Evolutionary conservation across 2,329 filamentous ascomycete genomes (phyloP), one percentile per base, ranked within the genome.

Genomic region (Aspergillus melleus): DNA sequence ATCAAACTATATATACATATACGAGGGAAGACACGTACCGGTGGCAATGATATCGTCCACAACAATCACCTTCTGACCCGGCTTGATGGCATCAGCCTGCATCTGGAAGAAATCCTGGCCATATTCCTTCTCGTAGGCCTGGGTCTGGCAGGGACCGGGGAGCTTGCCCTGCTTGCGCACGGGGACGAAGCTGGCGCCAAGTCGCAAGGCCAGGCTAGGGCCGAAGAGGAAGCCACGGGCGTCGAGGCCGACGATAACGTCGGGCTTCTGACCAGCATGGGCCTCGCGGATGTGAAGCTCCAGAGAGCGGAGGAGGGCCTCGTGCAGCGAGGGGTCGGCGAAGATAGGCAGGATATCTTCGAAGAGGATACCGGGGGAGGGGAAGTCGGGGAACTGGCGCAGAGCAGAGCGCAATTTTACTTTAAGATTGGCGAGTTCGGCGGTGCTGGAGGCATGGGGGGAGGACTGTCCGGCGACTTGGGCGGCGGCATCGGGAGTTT

Each of bases 41-140:
- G 95, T 99, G 59, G 95, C 95, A 80, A 99, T 98, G 73, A 99
- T 96, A 76, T 99, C 95, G 77, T 99, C 95, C 32, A 99, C 92
- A 66, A 99, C 85, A 63, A 99, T 81, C 59, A 96, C 94, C 77
- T 89, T 93, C 81, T 96, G 91, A 39, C 93, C 93, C 54, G 86
- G 84, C 80, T 90, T 88, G 71, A 99, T 88, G 49, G 89, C 89
- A 77, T 90, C 92, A 67, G 85, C 82, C 82, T 99, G 95, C 83
- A 99, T 96, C 84, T 98, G 91, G 82, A 99, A 98, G 75, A 89
- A 89, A 77, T 99, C 95, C 78, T 88, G 85, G 64, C 95, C 95
- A 74, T 99, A 99, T 79, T 99, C 95, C 84, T 99, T 99, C 79
- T 92, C 83, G 77, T 92, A 99, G 68, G 85, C 84, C 66, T 92